Evolutionary conservation across 805 yeast species (phyloP), one percentile per base, ranked within the genome.

Genomic region (Nakazawaea laoshanensis): DNA sequence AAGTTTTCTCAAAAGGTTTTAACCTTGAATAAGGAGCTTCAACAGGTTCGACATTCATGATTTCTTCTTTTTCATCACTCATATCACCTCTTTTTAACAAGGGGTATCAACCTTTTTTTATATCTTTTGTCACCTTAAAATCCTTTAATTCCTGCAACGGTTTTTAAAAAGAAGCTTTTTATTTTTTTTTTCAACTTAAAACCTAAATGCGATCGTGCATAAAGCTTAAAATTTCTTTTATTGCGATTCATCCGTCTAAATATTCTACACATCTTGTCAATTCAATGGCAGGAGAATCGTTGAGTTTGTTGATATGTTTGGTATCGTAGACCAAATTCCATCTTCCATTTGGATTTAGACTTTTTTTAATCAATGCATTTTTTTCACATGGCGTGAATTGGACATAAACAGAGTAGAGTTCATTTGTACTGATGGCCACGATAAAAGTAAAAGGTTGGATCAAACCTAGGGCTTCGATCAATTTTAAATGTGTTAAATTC

Each of bases 11-110:
- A 3, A 36, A 38, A 4, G 45, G 34, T 0, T 59, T 55, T 23
- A 72, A 58, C 6, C 75, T 63, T 0, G 81, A 60, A 41, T 65
- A 62, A 1, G 74, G 56, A 13, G 12, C 19, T 19, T 24, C 30
- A n/a, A n/a, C n/a, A n/a, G n/a, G n/a, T n/a, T n/a, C n/a, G n/a
- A n/a, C n/a, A n/a, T n/a, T n/a, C n/a, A n/a, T n/a, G n/a, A n/a
- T n/a, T n/a, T n/a, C n/a, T n/a, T n/a, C n/a, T n/a, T n/a, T n/a
- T n/a, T n/a, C n/a, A n/a, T n/a, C n/a, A n/a, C n/a, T n/a, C n/a
- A n/a, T n/a, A n/a, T n/a, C n/a, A n/a, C n/a, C n/a, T n/a, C n/a
- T n/a, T n/a, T n/a, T n/a, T n/a, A n/a, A n/a, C n/a, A n/a, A n/a
- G n/a, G n/a, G n/a, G n/a, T n/a, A n/a, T n/a, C n/a, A n/a, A n/a